Percentiles rank a stretch among this genome's conserved stretches.
phyloP scores from a whole-genome alignment of 1,284 basidiomycete species.

The Xerocomus nothofagi region DNA sequence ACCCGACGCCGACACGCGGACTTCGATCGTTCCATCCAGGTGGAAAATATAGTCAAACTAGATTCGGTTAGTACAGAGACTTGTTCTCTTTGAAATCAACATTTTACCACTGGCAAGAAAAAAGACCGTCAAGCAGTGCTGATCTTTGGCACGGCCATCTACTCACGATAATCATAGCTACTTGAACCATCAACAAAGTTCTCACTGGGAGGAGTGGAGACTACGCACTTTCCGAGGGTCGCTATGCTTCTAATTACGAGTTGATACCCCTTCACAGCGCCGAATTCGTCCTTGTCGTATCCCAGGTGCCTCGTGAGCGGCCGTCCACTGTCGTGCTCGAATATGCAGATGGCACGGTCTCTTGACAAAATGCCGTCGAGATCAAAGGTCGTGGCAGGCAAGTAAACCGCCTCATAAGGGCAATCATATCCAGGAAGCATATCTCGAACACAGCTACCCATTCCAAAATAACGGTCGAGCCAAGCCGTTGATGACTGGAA shows the following conservation, averaged over 20 bases:
- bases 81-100: background rate
- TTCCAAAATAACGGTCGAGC: constrained; percentile 67
- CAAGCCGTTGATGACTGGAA: constrained; percentile 63
- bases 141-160: background rate
- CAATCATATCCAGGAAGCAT: constrained; percentile 68
- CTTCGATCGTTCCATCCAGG: constrained; percentile 65
- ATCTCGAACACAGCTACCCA: constrained; percentile 54
- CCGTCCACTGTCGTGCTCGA: constrained; percentile 58
- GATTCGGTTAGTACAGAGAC: constrained; percentile 9
- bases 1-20: constrained; percentile 63
- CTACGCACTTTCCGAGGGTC: constrained; percentile 60
- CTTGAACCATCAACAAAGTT: constrained; percentile 1
- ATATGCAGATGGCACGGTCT: constrained; percentile 62
- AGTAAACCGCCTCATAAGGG: constrained; percentile 57
- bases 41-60: constrained; percentile 68
- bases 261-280: constrained; percentile 59
- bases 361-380: constrained; percentile 44
- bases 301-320: constrained; percentile 63
- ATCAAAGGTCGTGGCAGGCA: constrained; percentile 57
- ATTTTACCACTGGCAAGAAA: constrained; percentile 38
- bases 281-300: constrained; percentile 50
- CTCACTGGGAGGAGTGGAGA: background rate
- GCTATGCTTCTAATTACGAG: constrained; percentile 56
- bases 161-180: constrained; percentile 58
- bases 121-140: background rate